Evolutionary conservation across 169 alveolate species (phyloP).

Genomic region (Cryptosporidium sp.): DNA sequence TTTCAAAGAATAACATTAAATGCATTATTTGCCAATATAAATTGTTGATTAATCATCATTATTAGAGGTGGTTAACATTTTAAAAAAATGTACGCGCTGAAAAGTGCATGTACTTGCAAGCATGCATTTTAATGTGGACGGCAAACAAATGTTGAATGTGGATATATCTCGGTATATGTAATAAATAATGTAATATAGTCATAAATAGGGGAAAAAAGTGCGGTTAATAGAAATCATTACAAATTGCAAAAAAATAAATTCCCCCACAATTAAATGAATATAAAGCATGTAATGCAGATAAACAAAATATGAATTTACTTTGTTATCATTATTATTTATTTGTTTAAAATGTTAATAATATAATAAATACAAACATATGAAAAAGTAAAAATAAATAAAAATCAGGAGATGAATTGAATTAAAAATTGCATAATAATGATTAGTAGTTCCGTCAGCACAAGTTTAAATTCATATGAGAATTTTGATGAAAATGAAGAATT

Average conservation of each 20-base stretch:
- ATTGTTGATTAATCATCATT: neutral
- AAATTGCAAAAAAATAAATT: neutral
- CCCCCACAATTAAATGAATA: neutral
- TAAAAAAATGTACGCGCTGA: neutral
- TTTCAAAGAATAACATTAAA: conserved; percentile 16
- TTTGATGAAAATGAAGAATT: neutral
- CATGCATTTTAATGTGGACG: neutral
- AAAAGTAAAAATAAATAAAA: neutral
- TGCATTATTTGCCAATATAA: conserved; percentile 48
- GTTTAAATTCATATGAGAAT: neutral
- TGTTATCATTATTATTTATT: neutral
- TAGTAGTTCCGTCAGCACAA: neutral
- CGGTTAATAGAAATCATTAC: neutral
- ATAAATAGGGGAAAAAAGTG: neutral
- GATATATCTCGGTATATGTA: neutral
- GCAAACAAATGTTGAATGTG: neutral
- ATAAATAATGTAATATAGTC: neutral
- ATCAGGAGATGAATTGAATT: neutral
- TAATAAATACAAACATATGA: neutral
- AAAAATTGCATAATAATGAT: neutral
- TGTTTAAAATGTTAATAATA: no score
- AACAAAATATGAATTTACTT: neutral
- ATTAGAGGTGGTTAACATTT: neutral
- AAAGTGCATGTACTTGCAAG: neutral
- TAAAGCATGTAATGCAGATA: neutral